Evolutionary conservation across 139 green algal genomes (phyloP).

Genomic region (Chlamydomonas sphaeroides): DNA sequence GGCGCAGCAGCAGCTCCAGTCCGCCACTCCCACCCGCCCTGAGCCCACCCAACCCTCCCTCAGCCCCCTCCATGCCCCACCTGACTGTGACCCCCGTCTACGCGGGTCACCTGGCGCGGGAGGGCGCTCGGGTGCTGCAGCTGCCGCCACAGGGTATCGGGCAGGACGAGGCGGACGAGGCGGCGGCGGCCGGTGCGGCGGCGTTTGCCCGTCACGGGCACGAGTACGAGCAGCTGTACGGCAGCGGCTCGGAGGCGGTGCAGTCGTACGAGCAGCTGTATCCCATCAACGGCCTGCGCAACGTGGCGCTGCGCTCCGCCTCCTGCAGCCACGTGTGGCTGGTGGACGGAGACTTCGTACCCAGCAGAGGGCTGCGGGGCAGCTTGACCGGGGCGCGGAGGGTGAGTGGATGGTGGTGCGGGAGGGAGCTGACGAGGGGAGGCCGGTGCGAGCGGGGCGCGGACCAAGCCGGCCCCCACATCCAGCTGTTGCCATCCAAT

Average conservation of each 20-base stretch:
- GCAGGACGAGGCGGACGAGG: not conserved
- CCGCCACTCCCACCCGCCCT: too few relatives aligned
- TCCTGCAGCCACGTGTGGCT: conserved; percentile 6
- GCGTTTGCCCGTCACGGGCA: not conserved
- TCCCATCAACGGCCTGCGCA: conserved; percentile 34
- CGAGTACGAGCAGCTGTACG: not conserved
- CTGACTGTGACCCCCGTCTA: not conserved
- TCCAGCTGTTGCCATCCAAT: too few relatives aligned
- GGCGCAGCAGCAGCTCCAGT: not conserved
- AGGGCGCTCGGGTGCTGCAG: conserved; percentile 1
- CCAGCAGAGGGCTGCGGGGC: not conserved
- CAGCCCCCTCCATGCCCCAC: too few relatives aligned
- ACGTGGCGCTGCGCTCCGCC: not conserved
- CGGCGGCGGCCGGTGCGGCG: not conserved
- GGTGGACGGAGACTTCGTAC: conserved; percentile 25
- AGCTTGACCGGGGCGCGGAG: too few relatives aligned
- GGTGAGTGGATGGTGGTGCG: not conserved
- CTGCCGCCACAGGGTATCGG: not conserved
- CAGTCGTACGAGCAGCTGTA: conserved; percentile 17
- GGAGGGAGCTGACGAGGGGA: too few relatives aligned
- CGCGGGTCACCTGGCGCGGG: not conserved
- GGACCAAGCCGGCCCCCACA: too few relatives aligned
- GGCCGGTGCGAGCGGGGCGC: not conserved
- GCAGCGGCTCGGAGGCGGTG: not conserved
- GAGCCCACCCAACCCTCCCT: too few relatives aligned